Evolutionary conservation across 345 rosid genomes (phyloP).

Genomic region (Toxicodendron radicans): DNA sequence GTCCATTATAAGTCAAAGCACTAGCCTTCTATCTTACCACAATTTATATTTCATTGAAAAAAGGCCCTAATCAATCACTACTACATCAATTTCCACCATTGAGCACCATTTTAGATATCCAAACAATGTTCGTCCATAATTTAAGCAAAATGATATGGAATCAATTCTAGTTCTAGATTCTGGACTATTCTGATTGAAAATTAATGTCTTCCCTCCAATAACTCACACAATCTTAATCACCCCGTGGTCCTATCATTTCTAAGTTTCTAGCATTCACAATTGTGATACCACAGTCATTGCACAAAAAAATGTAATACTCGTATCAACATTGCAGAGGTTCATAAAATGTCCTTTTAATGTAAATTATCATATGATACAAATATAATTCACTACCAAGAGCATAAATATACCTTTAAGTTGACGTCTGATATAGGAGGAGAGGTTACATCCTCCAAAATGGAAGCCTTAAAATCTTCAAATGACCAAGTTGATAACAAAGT

Average conservation of each 20-base stretch:
- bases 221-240: too few relatives aligned
- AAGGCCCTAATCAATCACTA: background rate
- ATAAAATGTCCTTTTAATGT: background rate
- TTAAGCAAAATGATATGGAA: too few relatives aligned
- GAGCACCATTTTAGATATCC: background rate
- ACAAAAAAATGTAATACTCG: background rate
- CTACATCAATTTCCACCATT: background rate
- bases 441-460: conserved; percentile 52
- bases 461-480: conserved; percentile 69
- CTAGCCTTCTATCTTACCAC: background rate
- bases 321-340: background rate
- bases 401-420: conserved; percentile 52
- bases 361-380: background rate
- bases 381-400: conserved; percentile 7
- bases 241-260: too few relatives aligned
- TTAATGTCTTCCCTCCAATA: too few relatives aligned
- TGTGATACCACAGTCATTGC: background rate
- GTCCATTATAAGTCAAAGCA: background rate
- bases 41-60: background rate
- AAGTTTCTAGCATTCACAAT: background rate
- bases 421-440: conserved; percentile 56
- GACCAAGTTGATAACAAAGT: conserved; percentile 60
- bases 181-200: too few relatives aligned
- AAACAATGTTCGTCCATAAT: too few relatives aligned
- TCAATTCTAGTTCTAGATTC: too few relatives aligned